Evolutionary conservation across 2,329 filamentous ascomycete species (phyloP).

Genomic region (Monosporascus sp.): DNA sequence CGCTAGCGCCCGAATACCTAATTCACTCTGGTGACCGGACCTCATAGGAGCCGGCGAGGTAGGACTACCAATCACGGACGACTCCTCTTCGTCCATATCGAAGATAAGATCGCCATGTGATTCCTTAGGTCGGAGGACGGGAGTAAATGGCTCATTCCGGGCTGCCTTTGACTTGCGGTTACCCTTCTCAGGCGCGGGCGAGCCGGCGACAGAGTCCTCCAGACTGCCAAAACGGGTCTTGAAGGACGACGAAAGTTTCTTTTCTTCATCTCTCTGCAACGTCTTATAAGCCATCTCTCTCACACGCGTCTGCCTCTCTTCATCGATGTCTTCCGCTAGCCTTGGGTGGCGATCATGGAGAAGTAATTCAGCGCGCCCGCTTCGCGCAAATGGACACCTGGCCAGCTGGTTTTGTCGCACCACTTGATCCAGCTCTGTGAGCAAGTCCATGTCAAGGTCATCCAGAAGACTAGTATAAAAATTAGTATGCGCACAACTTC

Average conservation of each 20-base stretch:
- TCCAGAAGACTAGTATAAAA: constrained; percentile 53
- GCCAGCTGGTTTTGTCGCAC: constrained; percentile 79
- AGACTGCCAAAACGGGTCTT: constrained; percentile 56
- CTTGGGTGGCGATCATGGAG: constrained; percentile 61
- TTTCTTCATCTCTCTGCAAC: constrained; percentile 60
- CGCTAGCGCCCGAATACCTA: constrained; percentile 27
- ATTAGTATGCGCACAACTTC: constrained; percentile 27
- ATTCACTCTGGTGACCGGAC: constrained; percentile 13
- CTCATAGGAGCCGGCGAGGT: constrained; percentile 20
- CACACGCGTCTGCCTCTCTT: constrained; percentile 63
- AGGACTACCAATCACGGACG: constrained; percentile 24
- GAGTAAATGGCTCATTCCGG: constrained; percentile 56
- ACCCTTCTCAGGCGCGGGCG: constrained; percentile 37
- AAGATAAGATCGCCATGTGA: constrained; percentile 80
- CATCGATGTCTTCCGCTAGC: constrained; percentile 59
- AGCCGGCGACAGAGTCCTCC: constrained; percentile 50
- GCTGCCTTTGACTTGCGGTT: constrained; percentile 41
- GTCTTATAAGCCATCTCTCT: constrained; percentile 69
- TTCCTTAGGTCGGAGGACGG: constrained; percentile 60
- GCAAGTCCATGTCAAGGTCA: constrained; percentile 77
- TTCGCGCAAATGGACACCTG: constrained; percentile 70
- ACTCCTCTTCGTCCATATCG: constrained; percentile 80
- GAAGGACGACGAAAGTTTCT: constrained; percentile 53
- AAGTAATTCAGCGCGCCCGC: constrained; percentile 62
- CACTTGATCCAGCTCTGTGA: constrained; percentile 71